Evolutionary conservation across 2,329 filamentous ascomycete genomes (phyloP).

Genomic region (Didymella glomerata): DNA sequence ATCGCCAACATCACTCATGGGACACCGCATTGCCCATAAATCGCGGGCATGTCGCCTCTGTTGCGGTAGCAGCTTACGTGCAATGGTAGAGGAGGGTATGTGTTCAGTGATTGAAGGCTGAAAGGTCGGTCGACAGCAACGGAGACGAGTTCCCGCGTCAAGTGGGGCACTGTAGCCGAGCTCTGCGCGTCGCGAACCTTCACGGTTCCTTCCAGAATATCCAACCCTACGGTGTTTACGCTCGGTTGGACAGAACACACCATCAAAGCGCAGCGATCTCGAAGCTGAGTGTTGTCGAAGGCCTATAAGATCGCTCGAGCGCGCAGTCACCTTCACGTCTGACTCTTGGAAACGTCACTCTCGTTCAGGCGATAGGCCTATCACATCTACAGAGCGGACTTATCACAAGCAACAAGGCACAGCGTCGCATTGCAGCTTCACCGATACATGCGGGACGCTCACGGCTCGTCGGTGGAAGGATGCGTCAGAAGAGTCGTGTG

Average conservation of each 20-base stretch:
- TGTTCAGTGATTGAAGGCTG: no score
- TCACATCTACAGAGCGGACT: no score
- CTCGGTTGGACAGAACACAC: background rate
- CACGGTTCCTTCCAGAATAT: no score
- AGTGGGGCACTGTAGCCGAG: background rate
- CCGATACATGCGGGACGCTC: no score
- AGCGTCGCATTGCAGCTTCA: no score
- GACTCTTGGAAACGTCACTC: no score
- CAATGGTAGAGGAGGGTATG: background rate
- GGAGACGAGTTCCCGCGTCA: background rate
- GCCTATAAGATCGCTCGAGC: background rate
- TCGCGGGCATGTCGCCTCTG: background rate
- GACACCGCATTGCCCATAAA: background rate
- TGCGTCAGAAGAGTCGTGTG: no score
- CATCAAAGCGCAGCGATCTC: background rate
- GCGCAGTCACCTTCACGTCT: background rate
- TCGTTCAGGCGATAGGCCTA: no score
- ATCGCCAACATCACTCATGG: background rate
- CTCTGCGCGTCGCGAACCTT: background rate
- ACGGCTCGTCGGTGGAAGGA: background rate
- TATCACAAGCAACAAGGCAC: no score
- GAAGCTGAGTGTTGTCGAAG: background rate
- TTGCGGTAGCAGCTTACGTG: background rate
- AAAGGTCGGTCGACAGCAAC: background rate
- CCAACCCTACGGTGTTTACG: no score